phyloP scores from a whole-genome alignment of 768 basidiomycete species.

The Boletus edulis region DNA sequence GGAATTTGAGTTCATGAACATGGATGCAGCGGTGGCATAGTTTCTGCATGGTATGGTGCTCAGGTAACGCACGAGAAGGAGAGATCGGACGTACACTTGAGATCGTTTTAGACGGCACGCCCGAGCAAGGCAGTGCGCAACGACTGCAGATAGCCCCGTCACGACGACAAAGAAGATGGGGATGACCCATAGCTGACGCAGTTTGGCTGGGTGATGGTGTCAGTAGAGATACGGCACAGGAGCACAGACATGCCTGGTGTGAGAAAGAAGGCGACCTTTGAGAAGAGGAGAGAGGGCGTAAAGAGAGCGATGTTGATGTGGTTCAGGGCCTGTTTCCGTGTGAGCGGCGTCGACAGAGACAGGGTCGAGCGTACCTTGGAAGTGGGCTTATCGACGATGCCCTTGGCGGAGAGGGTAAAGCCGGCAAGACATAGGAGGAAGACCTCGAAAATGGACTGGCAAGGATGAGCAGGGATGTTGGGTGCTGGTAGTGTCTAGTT shows the following conservation, averaged over 20 bases:
- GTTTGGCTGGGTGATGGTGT: slow-evolving; percentile 49
- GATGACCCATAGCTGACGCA: slow-evolving; percentile 81
- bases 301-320: slow-evolving; percentile 86
- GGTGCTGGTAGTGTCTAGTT: neutral
- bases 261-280: slow-evolving; percentile 92
- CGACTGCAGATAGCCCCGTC: slow-evolving; percentile 64
- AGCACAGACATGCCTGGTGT: slow-evolving; percentile 55
- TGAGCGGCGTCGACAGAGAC: neutral
- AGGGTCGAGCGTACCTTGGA: slow-evolving; percentile 60
- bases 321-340: slow-evolving; percentile 59
- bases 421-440: slow-evolving; percentile 84
- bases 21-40: slow-evolving; percentile 77
- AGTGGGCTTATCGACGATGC: slow-evolving; percentile 84
- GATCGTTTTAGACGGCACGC: slow-evolving; percentile 66
- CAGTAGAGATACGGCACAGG: neutral
- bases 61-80: neutral
- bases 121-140: slow-evolving; percentile 62
- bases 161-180: slow-evolving; percentile 83
- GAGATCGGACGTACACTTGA: slow-evolving; percentile 59
- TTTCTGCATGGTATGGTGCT: slow-evolving; percentile 40
- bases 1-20: slow-evolving; percentile 95
- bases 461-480: neutral
- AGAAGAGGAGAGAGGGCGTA: slow-evolving; percentile 84
- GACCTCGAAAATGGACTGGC: slow-evolving; percentile 84
- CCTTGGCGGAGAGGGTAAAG: slow-evolving; percentile 72